Percentiles rank a stretch among this genome's conserved stretches.
phyloP scores from a whole-genome alignment of 2,329 filamentous ascomycete species.

The Dothideomycetidae sp. region DNA sequence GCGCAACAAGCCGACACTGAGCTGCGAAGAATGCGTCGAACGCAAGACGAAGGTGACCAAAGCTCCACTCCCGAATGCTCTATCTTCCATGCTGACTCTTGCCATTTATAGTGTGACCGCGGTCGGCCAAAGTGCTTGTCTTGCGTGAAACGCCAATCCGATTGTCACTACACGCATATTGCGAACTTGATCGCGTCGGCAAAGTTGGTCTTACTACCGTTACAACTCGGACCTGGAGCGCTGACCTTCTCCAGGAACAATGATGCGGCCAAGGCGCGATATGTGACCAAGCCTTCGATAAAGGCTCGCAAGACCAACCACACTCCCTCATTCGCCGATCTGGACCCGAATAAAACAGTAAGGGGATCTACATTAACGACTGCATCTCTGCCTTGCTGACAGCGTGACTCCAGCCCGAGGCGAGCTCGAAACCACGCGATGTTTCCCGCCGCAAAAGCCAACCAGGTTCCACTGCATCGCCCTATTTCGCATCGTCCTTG shows the following conservation, averaged over 20 bases:
- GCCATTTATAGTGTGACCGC: slow-evolving; percentile 50
- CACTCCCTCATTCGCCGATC: slow-evolving; percentile 13
- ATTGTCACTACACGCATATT: slow-evolving; percentile 61
- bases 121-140: slow-evolving; percentile 42
- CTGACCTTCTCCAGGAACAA: slow-evolving; percentile 14
- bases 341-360: slow-evolving; percentile 14
- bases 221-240: neutral
- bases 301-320: slow-evolving; percentile 21
- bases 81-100: slow-evolving; percentile 7
- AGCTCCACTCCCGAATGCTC: slow-evolving; percentile 2
- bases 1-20: slow-evolving; percentile 70
- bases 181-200: slow-evolving; percentile 51
- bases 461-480: slow-evolving; percentile 24
- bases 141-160: slow-evolving; percentile 63
- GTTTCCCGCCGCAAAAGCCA: slow-evolving; percentile 4
- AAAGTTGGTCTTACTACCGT: slow-evolving; percentile 39
- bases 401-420: too few relatives aligned
- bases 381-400: too few relatives aligned
- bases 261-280: slow-evolving; percentile 13
- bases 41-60: slow-evolving; percentile 59
- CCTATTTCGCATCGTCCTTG: slow-evolving; percentile 53
- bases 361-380: too few relatives aligned
- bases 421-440: slow-evolving; percentile 3
- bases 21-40: slow-evolving; percentile 67
- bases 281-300: slow-evolving; percentile 22